These are phyloP conservation scores for Eustoma russellianum DNA, from an alignment of 257 asterid genomes.

Conservation along the genomic window DNA sequence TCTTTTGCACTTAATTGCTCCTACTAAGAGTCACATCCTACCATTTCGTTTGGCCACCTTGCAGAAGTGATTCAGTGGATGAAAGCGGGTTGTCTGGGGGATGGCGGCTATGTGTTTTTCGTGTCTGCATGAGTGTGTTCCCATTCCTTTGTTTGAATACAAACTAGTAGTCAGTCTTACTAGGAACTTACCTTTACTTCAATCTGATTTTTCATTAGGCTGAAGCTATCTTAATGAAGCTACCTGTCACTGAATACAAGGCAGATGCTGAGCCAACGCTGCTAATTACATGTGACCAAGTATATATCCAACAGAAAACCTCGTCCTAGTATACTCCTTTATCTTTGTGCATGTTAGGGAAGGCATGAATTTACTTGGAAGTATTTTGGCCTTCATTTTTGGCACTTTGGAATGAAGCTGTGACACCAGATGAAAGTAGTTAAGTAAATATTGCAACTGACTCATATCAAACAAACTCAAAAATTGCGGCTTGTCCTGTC, in stretches of 20 bases:
- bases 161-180: slow-evolving; percentile 12
- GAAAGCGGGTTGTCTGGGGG: too few relatives aligned
- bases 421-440: not conserved
- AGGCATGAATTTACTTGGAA: not conserved
- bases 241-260: slow-evolving; percentile 36
- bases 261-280: slow-evolving; percentile 62
- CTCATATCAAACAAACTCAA: not conserved
- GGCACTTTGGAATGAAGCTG: too few relatives aligned
- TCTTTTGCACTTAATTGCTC: too few relatives aligned
- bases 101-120: too few relatives aligned
- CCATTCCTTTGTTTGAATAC: slow-evolving; percentile 7
- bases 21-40: too few relatives aligned
- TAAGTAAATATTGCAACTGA: not conserved
- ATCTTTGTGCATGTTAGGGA: not conserved
- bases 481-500: not conserved
- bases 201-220: slow-evolving; percentile 52
- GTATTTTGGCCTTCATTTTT: not conserved
- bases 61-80: too few relatives aligned
- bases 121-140: too few relatives aligned
- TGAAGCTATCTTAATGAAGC: slow-evolving; percentile 58
- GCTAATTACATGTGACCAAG: slow-evolving; percentile 95
- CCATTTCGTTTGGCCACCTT: too few relatives aligned
- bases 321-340: slow-evolving; percentile 3
- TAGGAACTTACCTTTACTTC: slow-evolving; percentile 25
- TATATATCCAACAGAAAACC: slow-evolving; percentile 29